phyloP scores from a whole-genome alignment of 2,329 filamentous ascomycete genomes.

The Colletotrichum spinosum region DNA sequence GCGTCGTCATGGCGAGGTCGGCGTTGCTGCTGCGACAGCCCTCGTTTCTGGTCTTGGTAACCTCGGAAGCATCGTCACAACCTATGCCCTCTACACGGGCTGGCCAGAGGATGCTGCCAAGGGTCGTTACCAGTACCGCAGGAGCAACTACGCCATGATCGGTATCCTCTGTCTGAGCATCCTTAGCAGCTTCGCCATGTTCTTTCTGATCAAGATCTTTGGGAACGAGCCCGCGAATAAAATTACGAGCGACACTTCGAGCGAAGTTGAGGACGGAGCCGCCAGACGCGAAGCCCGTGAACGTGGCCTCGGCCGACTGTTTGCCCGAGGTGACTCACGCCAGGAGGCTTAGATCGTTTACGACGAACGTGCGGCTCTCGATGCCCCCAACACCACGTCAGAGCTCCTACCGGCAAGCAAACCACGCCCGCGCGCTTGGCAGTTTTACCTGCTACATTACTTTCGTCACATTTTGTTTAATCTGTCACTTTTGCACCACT shows the following conservation, averaged over 20 bases:
- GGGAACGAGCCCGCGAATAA: constrained; percentile 65
- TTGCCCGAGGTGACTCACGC: constrained; percentile 44
- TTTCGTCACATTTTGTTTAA: constrained; percentile 35
- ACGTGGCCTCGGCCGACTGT: constrained; percentile 65
- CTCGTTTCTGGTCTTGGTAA: constrained; percentile 90
- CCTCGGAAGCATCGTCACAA: constrained; percentile 86
- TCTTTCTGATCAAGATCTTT: constrained; percentile 69
- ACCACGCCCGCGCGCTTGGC: constrained; percentile 29
- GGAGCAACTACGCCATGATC: constrained; percentile 90
- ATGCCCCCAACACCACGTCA: constrained; percentile 44
- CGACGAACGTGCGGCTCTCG: constrained; percentile 32
- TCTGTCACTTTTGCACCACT: constrained; percentile 18
- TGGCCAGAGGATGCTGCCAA: constrained; percentile 81
- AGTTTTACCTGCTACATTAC: constrained; percentile 52
- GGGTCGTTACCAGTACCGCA: constrained; percentile 78
- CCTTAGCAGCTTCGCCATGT: constrained; percentile 76
- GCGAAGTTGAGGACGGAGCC: constrained; percentile 69
- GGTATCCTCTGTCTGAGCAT: constrained; percentile 86
- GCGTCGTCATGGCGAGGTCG: constrained; percentile 87
- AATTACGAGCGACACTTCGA: constrained; percentile 52
- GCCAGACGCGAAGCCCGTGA: constrained; percentile 68
- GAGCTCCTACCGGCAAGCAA: background rate
- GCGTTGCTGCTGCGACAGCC: constrained; percentile 86
- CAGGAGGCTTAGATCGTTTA: constrained; percentile 40
- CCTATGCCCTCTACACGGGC: constrained; percentile 88